These are phyloP conservation scores for Euphorbia tirucalli DNA, from an alignment of 345 rosid species.

Conservation along the genomic window DNA sequence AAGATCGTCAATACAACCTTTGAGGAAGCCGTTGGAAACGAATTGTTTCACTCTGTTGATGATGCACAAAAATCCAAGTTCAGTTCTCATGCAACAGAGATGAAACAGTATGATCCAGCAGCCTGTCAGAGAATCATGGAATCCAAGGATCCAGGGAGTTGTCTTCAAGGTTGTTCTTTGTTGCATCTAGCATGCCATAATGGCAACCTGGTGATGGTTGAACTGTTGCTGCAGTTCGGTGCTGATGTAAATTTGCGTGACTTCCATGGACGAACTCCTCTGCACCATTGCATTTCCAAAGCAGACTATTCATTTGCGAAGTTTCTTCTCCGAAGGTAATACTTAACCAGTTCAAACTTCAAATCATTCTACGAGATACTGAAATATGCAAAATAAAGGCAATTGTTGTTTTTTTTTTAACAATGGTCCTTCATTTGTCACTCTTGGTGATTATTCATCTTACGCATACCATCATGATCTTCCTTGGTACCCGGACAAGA, in stretches of 20 bases:
- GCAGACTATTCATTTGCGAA: constrained; percentile 65
- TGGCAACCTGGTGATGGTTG: constrained; percentile 57
- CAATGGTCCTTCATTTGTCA: background rate
- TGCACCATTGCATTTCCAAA: constrained; percentile 67
- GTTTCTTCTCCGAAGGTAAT: constrained; percentile 71
- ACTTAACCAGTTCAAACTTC: background rate
- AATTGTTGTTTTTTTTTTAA: background rate
- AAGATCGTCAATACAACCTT: constrained; percentile 55
- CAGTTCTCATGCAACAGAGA: constrained; percentile 17
- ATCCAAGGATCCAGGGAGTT: constrained; percentile 51
- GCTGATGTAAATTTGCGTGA: constrained; percentile 65
- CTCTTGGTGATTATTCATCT: background rate
- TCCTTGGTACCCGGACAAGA: background rate
- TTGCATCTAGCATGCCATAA: constrained; percentile 77
- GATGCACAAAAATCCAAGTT: constrained; percentile 27
- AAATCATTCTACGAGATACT: background rate
- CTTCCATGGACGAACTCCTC: constrained; percentile 76
- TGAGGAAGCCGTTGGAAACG: constrained; percentile 41
- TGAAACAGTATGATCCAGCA: constrained; percentile 46
- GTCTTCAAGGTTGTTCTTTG: constrained; percentile 77
- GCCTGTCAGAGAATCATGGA: constrained; percentile 57
- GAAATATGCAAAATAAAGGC: background rate
- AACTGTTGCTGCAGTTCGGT: constrained; percentile 78
- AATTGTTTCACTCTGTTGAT: constrained; percentile 35
- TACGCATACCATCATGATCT: background rate